Base-by-base conservation (phyloP, 192 early-diverging fungal genomes). In the Pilaira anomala region DNA sequence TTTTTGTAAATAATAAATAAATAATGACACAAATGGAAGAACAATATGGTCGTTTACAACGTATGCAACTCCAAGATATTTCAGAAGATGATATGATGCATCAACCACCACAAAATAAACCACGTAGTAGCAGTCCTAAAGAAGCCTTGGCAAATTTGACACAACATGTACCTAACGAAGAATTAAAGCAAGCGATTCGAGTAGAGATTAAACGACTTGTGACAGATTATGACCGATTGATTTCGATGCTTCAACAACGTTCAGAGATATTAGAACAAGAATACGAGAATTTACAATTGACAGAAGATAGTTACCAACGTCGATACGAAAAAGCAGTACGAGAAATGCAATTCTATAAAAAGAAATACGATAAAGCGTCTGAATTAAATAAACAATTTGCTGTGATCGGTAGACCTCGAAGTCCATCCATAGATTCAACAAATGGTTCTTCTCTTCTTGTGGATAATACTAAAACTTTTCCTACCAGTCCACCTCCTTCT, bases 241-340 rank as follows among this genome's bases (percentile, higher is more conserved):
- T 69, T 26, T 36, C 18, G 2, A 63, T 63, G 60, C 42, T 69
- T 1, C 50, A 69, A 48, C 60, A 69, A 18, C 67, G 67, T 21
- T 52, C 52, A 16, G 67, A 69, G 7, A 19, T 62, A 19, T 52
- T 69, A n/a, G 67, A 63, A 63, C 50, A 56, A 24, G 52, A 69
- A 53, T 62, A 69, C 14, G 49, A 62, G 21, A 26, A 63, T n/a
- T 51, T 69, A 6, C 51, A 55, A 25, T 6, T 12, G 11, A 19
- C 25, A 16, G 39, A 44, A 19, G 49, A 54, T 5, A 36, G 5
- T 12, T 40, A 56, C 36, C 67, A 69, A 18, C 8, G 46, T 49
- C 71, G 68, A 5, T 65, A 71, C 22, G 68, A 71, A 39, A 71
- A 71, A 12, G 68, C 68, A n/a, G 68, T 71, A 12, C 54, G 68